Conservation (phyloP, 495 filamentous ascomycete genomes). For the Podospora australis region DNA sequence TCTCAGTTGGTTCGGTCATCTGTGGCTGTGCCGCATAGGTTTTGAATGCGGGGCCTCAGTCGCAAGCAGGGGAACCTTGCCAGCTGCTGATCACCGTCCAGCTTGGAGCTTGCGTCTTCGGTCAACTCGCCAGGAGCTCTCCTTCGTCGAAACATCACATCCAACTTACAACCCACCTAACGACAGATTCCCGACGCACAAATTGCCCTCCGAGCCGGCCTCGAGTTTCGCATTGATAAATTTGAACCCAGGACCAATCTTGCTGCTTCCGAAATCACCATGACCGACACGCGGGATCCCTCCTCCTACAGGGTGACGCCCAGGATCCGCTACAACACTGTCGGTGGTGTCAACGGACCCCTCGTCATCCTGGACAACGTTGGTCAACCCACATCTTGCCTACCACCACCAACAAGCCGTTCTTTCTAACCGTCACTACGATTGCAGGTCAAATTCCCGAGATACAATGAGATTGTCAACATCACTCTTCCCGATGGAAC, state of each 20-base stretch:
- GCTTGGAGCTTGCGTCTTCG: conserved; percentile 21
- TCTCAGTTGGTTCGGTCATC: conserved; percentile 11
- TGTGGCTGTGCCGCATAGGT: conserved; percentile 19
- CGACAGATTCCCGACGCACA: neutral
- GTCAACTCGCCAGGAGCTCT: conserved; percentile 15
- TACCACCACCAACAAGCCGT: neutral
- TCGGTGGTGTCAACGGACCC: conserved; percentile 95
- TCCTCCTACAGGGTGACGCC: conserved; percentile 66
- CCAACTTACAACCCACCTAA: conserved; percentile 8
- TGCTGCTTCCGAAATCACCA: conserved; percentile 25
- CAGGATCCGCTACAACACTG: conserved; percentile 93
- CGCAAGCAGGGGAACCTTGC: conserved; percentile 2
- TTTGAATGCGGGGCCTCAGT: conserved; percentile 20
- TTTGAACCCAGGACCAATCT: neutral
- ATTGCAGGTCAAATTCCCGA: conserved; percentile 84
- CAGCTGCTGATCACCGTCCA: conserved; percentile 11
- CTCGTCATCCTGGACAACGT: conserved; percentile 96
- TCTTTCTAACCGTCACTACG: conserved; percentile 25
- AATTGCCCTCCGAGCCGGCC: conserved; percentile 14
- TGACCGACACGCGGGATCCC: conserved; percentile 78
- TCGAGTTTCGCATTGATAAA: conserved; percentile 10
- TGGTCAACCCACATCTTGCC: conserved; percentile 18
- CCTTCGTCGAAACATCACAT: conserved; percentile 9
- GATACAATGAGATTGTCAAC: conserved; percentile 96
- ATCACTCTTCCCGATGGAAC: conserved; percentile 93